These are phyloP conservation scores for Saposhnikovia divaricata DNA, from an alignment of 129 eudicot genomes.

Conservation along the genomic window DNA sequence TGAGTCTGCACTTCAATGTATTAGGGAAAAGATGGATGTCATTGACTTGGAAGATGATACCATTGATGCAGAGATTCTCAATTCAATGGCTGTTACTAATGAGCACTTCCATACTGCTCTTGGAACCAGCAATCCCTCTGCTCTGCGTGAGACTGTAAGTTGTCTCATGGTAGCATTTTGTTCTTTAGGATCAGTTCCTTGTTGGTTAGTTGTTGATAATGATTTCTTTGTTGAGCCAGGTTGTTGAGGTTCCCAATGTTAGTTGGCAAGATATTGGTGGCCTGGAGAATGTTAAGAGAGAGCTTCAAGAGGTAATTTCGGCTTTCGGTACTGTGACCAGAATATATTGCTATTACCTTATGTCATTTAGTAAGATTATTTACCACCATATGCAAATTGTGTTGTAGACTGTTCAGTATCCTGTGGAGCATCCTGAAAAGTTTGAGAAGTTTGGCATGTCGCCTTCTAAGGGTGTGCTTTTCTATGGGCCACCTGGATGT, in stretches of 20 bases:
- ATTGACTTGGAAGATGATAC: slow-evolving; percentile 63
- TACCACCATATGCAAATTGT: not conserved
- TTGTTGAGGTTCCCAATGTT: slow-evolving; percentile 79
- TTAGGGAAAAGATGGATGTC: slow-evolving; percentile 67
- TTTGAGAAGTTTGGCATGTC: slow-evolving; percentile 81
- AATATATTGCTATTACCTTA: not conserved
- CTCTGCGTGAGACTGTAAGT: slow-evolving; percentile 56
- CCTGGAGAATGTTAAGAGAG: slow-evolving; percentile 85
- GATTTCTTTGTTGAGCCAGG: slow-evolving; percentile 13
- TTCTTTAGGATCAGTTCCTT: not conserved
- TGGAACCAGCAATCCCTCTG: slow-evolving; percentile 63
- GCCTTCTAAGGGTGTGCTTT: slow-evolving; percentile 75
- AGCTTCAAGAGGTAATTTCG: slow-evolving; percentile 61
- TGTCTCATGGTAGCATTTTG: not conserved
- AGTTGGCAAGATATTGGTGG: slow-evolving; percentile 69
- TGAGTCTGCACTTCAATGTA: slow-evolving; percentile 70
- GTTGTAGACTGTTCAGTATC: slow-evolving; percentile 87
- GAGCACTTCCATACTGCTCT: slow-evolving; percentile 67
- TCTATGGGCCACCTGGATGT: slow-evolving; percentile 97
- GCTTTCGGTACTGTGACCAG: not conserved
- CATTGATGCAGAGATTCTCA: slow-evolving; percentile 64
- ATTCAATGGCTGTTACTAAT: slow-evolving; percentile 58
- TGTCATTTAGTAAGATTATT: not conserved
- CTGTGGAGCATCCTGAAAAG: slow-evolving; percentile 94
- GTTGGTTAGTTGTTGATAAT: not conserved